phyloP scores from a whole-genome alignment of 257 asterid genomes.

The Solanum phureja region DNA sequence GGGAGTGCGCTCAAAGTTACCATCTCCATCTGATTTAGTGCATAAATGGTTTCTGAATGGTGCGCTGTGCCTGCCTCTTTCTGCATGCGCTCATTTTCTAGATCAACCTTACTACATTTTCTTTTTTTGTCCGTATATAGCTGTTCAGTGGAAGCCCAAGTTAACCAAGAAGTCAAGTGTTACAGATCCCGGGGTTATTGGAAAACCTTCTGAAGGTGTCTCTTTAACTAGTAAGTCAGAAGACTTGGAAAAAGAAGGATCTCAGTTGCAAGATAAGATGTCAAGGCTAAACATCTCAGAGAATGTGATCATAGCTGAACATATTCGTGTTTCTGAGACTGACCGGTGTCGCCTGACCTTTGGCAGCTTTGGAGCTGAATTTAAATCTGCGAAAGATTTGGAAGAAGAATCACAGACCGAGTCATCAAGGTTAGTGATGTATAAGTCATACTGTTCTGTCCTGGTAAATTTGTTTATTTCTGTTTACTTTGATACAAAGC shows the following conservation, averaged over 20 bases:
- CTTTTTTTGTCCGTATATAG: constrained; percentile 41
- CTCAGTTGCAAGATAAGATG: constrained; percentile 43
- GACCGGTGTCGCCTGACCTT: constrained; percentile 75
- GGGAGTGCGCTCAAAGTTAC: background rate
- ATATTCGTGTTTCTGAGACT: constrained; percentile 80
- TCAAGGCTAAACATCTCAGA: constrained; percentile 44
- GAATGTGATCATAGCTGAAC: constrained; percentile 89
- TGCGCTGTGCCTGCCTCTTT: background rate
- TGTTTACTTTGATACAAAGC: background rate
- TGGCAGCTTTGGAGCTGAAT: constrained; percentile 74
- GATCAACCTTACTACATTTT: no score
- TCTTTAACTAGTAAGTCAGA: constrained; percentile 30
- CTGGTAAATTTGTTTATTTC: background rate
- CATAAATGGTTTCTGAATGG: background rate
- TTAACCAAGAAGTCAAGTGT: constrained; percentile 43
- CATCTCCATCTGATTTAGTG: background rate
- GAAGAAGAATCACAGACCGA: constrained; percentile 37
- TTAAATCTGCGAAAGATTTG: constrained; percentile 30
- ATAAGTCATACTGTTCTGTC: background rate
- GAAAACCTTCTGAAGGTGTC: constrained; percentile 38
- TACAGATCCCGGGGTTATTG: constrained; percentile 50
- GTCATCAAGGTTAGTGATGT: constrained; percentile 16
- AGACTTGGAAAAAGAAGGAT: constrained; percentile 33
- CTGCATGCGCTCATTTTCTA: no score
- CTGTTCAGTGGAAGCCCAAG: constrained; percentile 76